Percentiles rank a stretch among this genome's conserved stretches.
Conservation (phyloP, 495 filamentous ascomycete species). For the Alectoria sarmentosa region DNA sequence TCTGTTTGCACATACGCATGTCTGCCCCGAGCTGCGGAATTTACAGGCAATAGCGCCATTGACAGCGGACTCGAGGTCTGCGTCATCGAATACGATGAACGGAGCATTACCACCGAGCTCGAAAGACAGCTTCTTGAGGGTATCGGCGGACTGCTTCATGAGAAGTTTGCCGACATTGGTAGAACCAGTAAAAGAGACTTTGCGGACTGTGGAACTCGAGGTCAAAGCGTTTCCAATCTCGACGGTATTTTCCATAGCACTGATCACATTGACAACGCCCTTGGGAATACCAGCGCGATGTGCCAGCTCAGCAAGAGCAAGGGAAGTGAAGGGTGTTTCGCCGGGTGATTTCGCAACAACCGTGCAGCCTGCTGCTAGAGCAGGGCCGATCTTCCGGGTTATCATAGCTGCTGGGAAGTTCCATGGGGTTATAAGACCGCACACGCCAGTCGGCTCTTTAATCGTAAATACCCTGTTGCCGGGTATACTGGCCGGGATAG, state of each 20-base stretch:
- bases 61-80: conserved; percentile 72
- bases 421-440: conserved; percentile 93
- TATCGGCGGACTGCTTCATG: conserved; percentile 73
- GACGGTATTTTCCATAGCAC: conserved; percentile 62
- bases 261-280: conserved; percentile 79
- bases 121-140: conserved; percentile 79
- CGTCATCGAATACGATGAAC: conserved; percentile 91
- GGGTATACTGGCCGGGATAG: conserved; percentile 61
- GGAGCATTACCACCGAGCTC: conserved; percentile 89
- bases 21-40: conserved; percentile 84
- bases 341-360: conserved; percentile 78
- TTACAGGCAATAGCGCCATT: conserved; percentile 69
- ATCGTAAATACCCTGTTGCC: conserved; percentile 72
- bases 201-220: conserved; percentile 63
- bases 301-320: conserved; percentile 76
- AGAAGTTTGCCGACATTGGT: conserved; percentile 82
- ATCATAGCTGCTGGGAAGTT: conserved; percentile 95
- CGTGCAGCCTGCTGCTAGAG: conserved; percentile 77
- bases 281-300: conserved; percentile 77
- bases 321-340: conserved; percentile 78
- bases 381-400: conserved; percentile 79
- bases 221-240: conserved; percentile 67
- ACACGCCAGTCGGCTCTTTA: conserved; percentile 88
- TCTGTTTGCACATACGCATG: conserved; percentile 84
- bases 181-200: conserved; percentile 85